Base-by-base conservation (phyloP, 2,329 filamentous ascomycete genomes). In the Monosporascus sp. region DNA sequence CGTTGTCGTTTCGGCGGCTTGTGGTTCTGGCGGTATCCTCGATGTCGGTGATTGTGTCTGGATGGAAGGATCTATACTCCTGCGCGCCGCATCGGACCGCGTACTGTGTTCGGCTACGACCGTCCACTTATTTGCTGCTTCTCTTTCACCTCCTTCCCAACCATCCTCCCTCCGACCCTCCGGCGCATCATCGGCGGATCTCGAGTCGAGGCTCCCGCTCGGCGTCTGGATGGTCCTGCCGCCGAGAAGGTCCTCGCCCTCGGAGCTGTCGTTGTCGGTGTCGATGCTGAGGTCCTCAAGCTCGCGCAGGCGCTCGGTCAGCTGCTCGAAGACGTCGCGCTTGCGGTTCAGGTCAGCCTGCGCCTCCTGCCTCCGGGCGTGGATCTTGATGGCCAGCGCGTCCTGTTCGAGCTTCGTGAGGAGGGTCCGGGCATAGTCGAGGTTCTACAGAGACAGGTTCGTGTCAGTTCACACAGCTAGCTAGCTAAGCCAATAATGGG, bases 361-460 rank as follows among this genome's bases (percentile, higher is more conserved):
- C 18, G 79, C 66, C 53, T 85, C 80, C 56, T 83, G 75, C 60
- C 83, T 81, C 54, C 80, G 81, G 5, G 76, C 68, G 52, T 79
- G 78, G 34, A 79, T 72, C 65, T 85, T 85, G 57, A 84, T 71
- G n/a, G 70, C 73, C 15, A 81, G 70, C 6, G 83, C 78, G 60
- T 88, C 82, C 61, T 89, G 86, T 66, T 91, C 89, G 42, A 90
- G 78, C 54, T 79, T 84, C 20, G 86, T 79, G 52, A 92, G 81
- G 31, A 89, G 77, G 0, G 77, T 79, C 41, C 84, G 82, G 20
- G 89, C 88, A 66, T 88, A 83, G 59, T 88, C 81, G 55, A 93
- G 74, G 62, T 90, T 92, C 82, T 89, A 41, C 11, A 48, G 18
- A 48, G 41, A 27, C 4, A 27, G 51, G 53, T 14, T 34, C 14